Conservation (phyloP, 345 rosid species). For the Eucalyptus regnans region DNA sequence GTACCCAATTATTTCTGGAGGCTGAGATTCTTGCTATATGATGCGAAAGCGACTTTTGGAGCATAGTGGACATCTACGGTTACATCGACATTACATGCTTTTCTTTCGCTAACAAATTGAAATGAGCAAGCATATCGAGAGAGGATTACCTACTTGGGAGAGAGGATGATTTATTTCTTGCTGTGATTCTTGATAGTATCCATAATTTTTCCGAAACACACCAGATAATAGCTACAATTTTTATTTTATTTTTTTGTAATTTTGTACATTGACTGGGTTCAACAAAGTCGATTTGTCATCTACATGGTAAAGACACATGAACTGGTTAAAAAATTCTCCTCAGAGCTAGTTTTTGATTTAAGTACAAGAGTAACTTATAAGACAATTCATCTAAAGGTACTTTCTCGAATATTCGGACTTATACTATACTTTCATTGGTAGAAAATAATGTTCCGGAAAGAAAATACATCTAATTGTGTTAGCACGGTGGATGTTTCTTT, state of each 20-base stretch:
- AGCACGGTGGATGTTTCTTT: neutral
- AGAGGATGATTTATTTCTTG: neutral
- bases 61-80: neutral
- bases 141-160: neutral
- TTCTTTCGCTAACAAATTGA: neutral
- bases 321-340: neutral
- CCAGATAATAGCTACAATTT: neutral
- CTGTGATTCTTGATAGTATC: neutral
- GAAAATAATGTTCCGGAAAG: neutral
- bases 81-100: neutral
- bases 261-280: neutral
- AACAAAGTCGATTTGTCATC: neutral
- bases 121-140: neutral
- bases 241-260: neutral
- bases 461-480: neutral
- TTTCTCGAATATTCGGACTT: neutral
- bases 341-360: neutral
- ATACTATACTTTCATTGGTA: neutral
- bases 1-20: neutral
- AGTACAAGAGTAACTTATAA: neutral
- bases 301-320: neutral
- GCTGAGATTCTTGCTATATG: neutral
- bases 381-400: neutral
- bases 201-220: neutral
- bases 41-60: neutral